These are phyloP conservation scores for Babesia ovata DNA, from an alignment of 169 alveolate genomes.

Conservation along the genomic window DNA sequence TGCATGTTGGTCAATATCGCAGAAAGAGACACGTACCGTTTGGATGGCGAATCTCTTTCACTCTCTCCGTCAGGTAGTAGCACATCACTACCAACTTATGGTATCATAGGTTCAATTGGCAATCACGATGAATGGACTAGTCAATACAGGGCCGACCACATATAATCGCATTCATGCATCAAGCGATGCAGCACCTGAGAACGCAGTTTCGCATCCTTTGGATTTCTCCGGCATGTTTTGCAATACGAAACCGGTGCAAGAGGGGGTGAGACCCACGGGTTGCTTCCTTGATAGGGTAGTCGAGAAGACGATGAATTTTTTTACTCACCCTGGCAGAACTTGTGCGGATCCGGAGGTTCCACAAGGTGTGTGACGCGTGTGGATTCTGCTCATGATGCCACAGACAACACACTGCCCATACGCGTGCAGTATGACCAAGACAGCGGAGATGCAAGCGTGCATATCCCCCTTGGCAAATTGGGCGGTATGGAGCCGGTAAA, in stretches of 20 bases:
- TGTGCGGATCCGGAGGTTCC: background rate
- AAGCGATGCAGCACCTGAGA: background rate
- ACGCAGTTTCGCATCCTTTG: background rate
- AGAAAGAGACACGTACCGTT: conserved; percentile 40
- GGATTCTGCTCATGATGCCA: background rate
- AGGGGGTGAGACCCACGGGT: background rate
- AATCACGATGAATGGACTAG: conserved; percentile 22
- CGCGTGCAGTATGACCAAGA: conserved; percentile 54
- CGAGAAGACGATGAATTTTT: conserved; percentile 2
- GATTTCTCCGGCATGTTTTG: conserved; percentile 8
- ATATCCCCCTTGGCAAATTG: conserved; percentile 54
- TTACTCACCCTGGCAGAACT: conserved; percentile 2
- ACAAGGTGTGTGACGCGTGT: conserved; percentile 6
- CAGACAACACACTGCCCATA: conserved; percentile 44
- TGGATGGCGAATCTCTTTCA: conserved; percentile 69
- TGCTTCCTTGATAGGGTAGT: conserved; percentile 20
- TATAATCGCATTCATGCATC: background rate
- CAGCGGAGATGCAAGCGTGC: conserved; percentile 36
- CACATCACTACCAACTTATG: background rate
- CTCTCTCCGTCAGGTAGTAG: conserved; percentile 61
- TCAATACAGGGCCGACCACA: background rate
- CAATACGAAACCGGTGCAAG: conserved; percentile 1
- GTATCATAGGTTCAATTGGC: conserved; percentile 31
- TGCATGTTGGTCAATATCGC: conserved; percentile 74
- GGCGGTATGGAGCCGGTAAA: conserved; percentile 41